Evolutionary conservation across 306 rosid genomes (phyloP).

Genomic region (Astragalus glycyphyllos): DNA sequence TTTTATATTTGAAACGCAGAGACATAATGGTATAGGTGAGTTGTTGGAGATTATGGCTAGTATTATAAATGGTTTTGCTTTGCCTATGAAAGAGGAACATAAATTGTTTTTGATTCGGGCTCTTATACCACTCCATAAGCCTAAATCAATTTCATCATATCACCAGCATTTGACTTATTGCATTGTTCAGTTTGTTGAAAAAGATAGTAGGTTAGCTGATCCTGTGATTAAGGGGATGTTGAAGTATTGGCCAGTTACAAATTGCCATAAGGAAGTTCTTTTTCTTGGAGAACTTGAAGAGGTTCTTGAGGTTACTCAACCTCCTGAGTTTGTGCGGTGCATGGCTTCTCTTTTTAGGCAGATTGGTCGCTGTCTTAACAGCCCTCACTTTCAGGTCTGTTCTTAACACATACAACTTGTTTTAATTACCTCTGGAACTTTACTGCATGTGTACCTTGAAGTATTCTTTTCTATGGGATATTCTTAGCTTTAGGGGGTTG

Average conservation of each 20-base stretch:
- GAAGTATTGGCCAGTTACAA: conserved; percentile 78
- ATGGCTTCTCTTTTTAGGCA: conserved; percentile 63
- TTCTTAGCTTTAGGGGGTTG: conserved; percentile 31
- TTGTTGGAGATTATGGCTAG: conserved; percentile 73
- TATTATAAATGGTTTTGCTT: conserved; percentile 67
- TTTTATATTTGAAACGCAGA: conserved; percentile 74
- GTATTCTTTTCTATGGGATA: neutral
- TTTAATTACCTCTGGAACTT: neutral
- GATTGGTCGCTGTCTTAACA: conserved; percentile 73
- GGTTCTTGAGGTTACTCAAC: conserved; percentile 61
- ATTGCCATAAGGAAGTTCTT: conserved; percentile 79
- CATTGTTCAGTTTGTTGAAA: conserved; percentile 72
- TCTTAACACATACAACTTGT: neutral
- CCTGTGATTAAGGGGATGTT: conserved; percentile 67
- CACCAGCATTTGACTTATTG: conserved; percentile 71
- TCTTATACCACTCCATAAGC: conserved; percentile 74
- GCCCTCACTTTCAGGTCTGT: conserved; percentile 76
- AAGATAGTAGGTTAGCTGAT: conserved; percentile 67
- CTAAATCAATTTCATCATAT: conserved; percentile 51
- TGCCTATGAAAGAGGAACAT: conserved; percentile 84
- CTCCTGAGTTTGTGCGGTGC: conserved; percentile 56
- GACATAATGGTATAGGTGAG: conserved; percentile 69
- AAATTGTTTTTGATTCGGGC: conserved; percentile 64
- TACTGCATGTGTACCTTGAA: neutral
- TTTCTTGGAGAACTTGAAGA: conserved; percentile 72